These are phyloP conservation scores for Amylostereum chailletii DNA, from an alignment of 1,284 basidiomycete genomes.

Conservation along the genomic window DNA sequence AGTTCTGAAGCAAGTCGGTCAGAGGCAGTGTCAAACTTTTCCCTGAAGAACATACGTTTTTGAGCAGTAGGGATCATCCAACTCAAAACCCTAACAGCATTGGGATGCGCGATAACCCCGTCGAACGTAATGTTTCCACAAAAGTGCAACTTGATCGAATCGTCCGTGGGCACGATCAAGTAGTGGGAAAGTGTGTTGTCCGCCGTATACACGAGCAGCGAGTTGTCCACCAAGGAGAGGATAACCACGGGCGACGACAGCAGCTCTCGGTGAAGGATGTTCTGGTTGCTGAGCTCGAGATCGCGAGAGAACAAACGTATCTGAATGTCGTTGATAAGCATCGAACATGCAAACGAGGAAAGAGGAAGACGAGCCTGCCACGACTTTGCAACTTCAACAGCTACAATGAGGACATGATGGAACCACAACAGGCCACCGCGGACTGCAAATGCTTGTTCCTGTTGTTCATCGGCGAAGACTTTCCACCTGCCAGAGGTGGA, in stretches of 20 bases:
- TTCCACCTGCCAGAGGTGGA: conserved; percentile 95
- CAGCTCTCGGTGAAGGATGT: conserved; percentile 79
- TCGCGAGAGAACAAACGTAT: conserved; percentile 95
- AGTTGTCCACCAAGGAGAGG: conserved; percentile 90
- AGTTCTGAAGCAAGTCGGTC: conserved; percentile 45
- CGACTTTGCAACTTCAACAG: conserved; percentile 74
- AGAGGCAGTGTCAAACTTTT: conserved; percentile 9
- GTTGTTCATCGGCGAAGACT: conserved; percentile 73
- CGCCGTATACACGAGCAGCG: conserved; percentile 92
- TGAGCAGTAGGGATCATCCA: conserved; percentile 96
- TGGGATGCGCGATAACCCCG: conserved; percentile 84
- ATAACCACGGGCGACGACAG: conserved; percentile 75
- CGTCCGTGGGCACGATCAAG: conserved; percentile 79
- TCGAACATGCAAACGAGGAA: too few relatives aligned
- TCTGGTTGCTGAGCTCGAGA: conserved; percentile 79
- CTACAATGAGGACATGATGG: conserved; percentile 90
- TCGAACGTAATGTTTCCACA: conserved; percentile 95
- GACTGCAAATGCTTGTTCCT: conserved; percentile 86
- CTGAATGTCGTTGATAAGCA: conserved; percentile 29
- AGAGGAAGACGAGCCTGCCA: conserved; percentile 52
- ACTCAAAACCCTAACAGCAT: conserved; percentile 83
- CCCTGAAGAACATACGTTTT: conserved; percentile 59
- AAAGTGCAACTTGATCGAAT: conserved; percentile 78
- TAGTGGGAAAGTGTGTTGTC: conserved; percentile 95
- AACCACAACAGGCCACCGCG: conserved; percentile 95